Evolutionary conservation across 768 basidiomycete species (phyloP).

Genomic region (Termitomyces sp.): DNA sequence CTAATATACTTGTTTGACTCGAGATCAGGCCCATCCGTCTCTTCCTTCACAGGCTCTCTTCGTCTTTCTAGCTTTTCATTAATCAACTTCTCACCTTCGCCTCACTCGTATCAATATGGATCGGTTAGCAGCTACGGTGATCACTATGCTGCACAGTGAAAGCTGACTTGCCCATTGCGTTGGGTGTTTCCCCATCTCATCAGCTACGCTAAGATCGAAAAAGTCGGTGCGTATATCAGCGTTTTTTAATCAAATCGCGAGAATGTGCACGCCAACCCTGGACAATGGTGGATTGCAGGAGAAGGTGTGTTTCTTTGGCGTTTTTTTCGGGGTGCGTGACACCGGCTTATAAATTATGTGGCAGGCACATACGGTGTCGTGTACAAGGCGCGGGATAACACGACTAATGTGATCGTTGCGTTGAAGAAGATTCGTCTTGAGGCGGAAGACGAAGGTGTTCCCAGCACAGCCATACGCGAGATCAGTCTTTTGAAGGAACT

Average conservation of each 20-base stretch:
- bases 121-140: constrained; percentile 27
- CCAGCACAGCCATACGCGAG: constrained; percentile 96
- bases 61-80: constrained; percentile 5
- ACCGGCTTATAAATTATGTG: constrained; percentile 7
- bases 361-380: constrained; percentile 97
- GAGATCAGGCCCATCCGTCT: constrained; percentile 12
- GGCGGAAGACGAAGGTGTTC: constrained; percentile 98
- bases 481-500: constrained; percentile 96
- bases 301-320: constrained; percentile 38
- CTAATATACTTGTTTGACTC: neutral
- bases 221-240: constrained; percentile 74
- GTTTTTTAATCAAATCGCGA: constrained; percentile 6
- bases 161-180: constrained; percentile 11
- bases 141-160: constrained; percentile 8
- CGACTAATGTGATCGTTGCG: constrained; percentile 80
- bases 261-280: constrained; percentile 1
- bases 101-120: constrained; percentile 29
- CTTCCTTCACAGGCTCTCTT: constrained; percentile 10
- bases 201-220: constrained; percentile 96
- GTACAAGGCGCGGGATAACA: constrained; percentile 89
- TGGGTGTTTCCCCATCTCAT: constrained; percentile 10
- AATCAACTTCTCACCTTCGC: neutral
- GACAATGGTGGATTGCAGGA: constrained; percentile 26
- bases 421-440: constrained; percentile 98
- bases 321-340: neutral